Evolutionary conservation across 2,329 filamentous ascomycete genomes (phyloP).

Genomic region (Colletotrichum sp.): DNA sequence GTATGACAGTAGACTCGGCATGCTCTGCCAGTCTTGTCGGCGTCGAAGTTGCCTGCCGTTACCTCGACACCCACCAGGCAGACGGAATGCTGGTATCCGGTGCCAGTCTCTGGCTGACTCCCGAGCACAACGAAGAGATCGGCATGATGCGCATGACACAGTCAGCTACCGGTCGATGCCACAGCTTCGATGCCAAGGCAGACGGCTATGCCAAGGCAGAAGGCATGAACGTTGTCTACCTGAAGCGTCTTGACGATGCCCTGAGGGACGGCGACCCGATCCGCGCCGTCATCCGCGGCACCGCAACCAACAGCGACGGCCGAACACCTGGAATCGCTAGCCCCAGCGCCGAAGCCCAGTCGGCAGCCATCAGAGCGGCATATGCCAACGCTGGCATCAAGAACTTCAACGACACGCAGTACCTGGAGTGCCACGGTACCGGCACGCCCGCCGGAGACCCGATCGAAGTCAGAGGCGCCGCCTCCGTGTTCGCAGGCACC

Average conservation of each 20-base stretch:
- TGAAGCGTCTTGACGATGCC: conserved; percentile 50
- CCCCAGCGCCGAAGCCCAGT: conserved; percentile 34
- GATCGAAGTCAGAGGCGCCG: conserved; percentile 34
- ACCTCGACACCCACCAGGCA: conserved; percentile 20
- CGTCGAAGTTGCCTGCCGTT: conserved; percentile 51
- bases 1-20: conserved; percentile 63
- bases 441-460: conserved; percentile 43
- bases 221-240: conserved; percentile 42
- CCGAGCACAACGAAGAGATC: background rate
- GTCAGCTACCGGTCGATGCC: background rate
- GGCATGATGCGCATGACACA: background rate
- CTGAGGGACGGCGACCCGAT: conserved; percentile 45
- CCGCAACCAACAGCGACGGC: conserved; percentile 29
- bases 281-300: conserved; percentile 13
- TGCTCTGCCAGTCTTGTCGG: conserved; percentile 64
- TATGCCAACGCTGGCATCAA: conserved; percentile 32
- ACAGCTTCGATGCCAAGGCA: conserved; percentile 31
- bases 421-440: conserved; percentile 45
- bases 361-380: conserved; percentile 30
- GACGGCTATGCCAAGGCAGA: conserved; percentile 53
- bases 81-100: conserved; percentile 10
- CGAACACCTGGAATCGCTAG: conserved; percentile 39
- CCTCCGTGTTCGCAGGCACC: conserved; percentile 25
- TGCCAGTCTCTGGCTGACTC: conserved; percentile 24
- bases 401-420: conserved; percentile 26